phyloP scores from a whole-genome alignment of 2,329 filamentous ascomycete species.

The Neofusicoccum cordaticola region DNA sequence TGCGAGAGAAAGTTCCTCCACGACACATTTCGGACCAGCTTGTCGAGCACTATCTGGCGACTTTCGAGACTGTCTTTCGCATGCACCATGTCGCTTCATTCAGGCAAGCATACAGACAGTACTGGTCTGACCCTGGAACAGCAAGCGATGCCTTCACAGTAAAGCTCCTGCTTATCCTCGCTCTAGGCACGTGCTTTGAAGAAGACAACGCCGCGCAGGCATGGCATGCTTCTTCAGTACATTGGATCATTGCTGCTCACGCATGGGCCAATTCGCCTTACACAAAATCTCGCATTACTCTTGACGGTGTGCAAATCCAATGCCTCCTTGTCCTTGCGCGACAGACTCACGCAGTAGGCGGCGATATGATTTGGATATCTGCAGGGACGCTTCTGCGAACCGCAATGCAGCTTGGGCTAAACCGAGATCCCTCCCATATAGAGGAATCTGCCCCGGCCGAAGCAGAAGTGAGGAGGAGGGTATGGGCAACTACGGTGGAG shows the following conservation, averaged over 20 bases:
- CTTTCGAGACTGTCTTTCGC: slow-evolving; percentile 27
- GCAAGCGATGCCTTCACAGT: background rate
- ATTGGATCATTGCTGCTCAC: slow-evolving; percentile 27
- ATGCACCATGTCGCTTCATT: slow-evolving; percentile 27
- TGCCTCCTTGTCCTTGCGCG: slow-evolving; percentile 35
- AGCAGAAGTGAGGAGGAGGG: slow-evolving; percentile 42
- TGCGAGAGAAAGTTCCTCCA: slow-evolving; percentile 9
- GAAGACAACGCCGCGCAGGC: background rate
- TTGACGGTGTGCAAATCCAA: slow-evolving; percentile 35
- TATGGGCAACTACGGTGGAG: slow-evolving; percentile 46
- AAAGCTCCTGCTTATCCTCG: slow-evolving; percentile 20
- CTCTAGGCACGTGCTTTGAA: slow-evolving; percentile 20
- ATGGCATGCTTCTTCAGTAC: background rate
- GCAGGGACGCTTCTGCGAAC: slow-evolving; percentile 39
- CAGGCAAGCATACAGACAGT: slow-evolving; percentile 22
- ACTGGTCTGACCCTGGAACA: slow-evolving; percentile 23
- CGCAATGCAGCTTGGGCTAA: slow-evolving; percentile 43
- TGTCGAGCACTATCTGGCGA: slow-evolving; percentile 22
- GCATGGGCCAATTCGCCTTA: slow-evolving; percentile 37
- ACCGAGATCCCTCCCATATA: slow-evolving; percentile 38
- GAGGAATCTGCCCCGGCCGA: slow-evolving; percentile 34
- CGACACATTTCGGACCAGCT: slow-evolving; percentile 21
- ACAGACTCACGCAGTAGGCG: slow-evolving; percentile 31
- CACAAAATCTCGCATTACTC: slow-evolving; percentile 27
- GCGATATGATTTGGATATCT: slow-evolving; percentile 36